Evolutionary conservation across 2,329 filamentous ascomycete species (phyloP), one percentile per base, ranked within the genome.

Genomic region (Pseudogymnoascus sp.): DNA sequence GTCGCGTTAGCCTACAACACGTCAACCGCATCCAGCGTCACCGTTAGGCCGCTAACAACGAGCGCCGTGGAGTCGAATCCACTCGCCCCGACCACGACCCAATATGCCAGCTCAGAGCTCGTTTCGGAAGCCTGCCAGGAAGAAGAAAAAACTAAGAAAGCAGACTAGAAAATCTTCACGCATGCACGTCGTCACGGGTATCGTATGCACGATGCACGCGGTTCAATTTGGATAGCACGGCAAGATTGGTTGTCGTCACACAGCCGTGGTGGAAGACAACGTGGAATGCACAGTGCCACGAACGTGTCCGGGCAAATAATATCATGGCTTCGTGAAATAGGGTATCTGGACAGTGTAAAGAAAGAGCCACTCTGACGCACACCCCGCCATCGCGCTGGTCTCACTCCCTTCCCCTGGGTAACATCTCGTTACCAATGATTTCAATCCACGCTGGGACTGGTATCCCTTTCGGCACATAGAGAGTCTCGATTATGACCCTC

Each of bases 401-500:
- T 53, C 25, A 53, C n/a, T 31, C 25, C 2, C 23, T 53, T 2
- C 25, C 46, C 14, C 14, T 53, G 8, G 46, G 46, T 21, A 43
- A 43, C 46, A 53, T 53, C 46, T 53, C 46, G 23, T 53, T 31
- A n/a, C 46, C 46, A 53, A 53, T 53, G 9, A 53, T 53, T 18
- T 16, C 46, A 18, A 53, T 12, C 46, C 46, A 53, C 25, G 25
- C 25, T 9, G 11, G 7, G 6, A 31, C 25, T 16, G 25, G 14
- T 11, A 5, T 5, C 14, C 46, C 25, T 1, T 53, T 3, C 25
- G 11, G 11, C n/a, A 18, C 14, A 53, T 53, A 53, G 5, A 49
- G 68, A 3, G 31, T 59, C 14, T 53, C 25, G 61, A 70, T 66
- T 62, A 71, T 66, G 1, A 60, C 61, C 7, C 66, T 66, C 56